Evolutionary conservation across 1,284 basidiomycete species (phyloP), one percentile per base, ranked within the genome.

Genomic region (Exobasidium cylindrosporum): DNA sequence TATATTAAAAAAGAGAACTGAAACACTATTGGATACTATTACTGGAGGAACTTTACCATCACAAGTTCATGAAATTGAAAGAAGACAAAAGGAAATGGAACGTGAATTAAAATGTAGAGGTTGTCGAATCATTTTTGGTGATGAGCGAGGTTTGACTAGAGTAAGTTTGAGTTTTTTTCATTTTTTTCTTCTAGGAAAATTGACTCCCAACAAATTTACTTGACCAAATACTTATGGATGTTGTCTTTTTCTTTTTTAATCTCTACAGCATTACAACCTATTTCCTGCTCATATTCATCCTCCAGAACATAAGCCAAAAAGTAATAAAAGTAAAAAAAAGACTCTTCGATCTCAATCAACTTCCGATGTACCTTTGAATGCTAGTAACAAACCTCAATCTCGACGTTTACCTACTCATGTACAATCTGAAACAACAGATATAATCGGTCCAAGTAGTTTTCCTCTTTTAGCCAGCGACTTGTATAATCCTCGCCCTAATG

Each of bases 1-100:
- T 53, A 28, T 21, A 52, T 49, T 0, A 61, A 56, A n/a, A 21
- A 55, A 31, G 29, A 55, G 29, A 17, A 55, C 53, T 13, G 53
- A 55, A 44, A 44, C n/a, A 13, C 53, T 55, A 35, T 44, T 55
- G 23, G 53, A 55, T 28, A 6, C 3, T 21, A 55, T 55, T 3
- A 55, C 53, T 21, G 53, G 53, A 35, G 53, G 32, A 23, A 55
- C 53, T 6, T 4, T 55, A 28, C 31, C 53, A 3, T 4, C 53
- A 23, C 26, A 55, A 44, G 29, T 55, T 14, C 11, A 40, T 21
- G 32, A 43, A 31, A 14, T 14, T 14, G 53, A 30, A 32, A n/a
- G 53, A n/a, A 23, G 17, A 28, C 24, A 44, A 40, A 44, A 55
- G 30, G 32, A 40, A 44, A 13, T 13, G 21, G 30, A 31, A 24